Evolutionary conservation across 257 asterid species (phyloP), one percentile per base, ranked within the genome.

Genomic region (Nemophila menziesii): DNA sequence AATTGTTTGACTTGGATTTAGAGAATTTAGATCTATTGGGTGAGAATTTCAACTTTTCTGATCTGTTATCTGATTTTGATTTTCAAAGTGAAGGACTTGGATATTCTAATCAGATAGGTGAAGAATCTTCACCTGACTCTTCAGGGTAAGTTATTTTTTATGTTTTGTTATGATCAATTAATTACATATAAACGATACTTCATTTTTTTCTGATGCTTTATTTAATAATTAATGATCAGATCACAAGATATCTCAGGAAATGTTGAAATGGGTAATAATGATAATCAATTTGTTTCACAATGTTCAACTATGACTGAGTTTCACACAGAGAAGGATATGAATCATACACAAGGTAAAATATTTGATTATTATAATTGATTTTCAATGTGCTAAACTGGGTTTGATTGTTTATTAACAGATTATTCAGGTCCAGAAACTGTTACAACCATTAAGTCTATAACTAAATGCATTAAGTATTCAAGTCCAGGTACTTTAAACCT

Each of bases 401-500:
- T 39, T 37, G 21, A 40, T 16, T 39, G n/a, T 54, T 43, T 51
- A 9, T 51, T 46, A 39, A 40, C 51, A 34, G 46, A 43, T 55
- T 39, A 27, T n/a, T 41, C 70, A 73, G 93, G 86, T 53, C 39
- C 76, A 41, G 90, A 80, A 61, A 54, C 90, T n/a, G 57, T 72
- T 46, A 52, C 82, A 27, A 68, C 94, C 1, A 48, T 69, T 66
- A 76, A 75, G 19, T 78, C 95, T 24, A 58, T 89, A 59, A 78
- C 95, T 5, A 80, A 76, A 68, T 60, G 89, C 27, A 68, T 89
- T 39, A 64, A 65, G 37, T 71, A 84, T 24, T 38, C 74, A 46
- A 89, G 98, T 63, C 98, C 95, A 37, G 98, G 98, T 84, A 84
- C 60, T 8, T 43, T 34, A 43, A 51, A 41, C 8, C 29, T 50